Evolutionary conservation across 257 asterid genomes (phyloP), one percentile per base, ranked within the genome.

Genomic region (Scutellaria galericulata): DNA sequence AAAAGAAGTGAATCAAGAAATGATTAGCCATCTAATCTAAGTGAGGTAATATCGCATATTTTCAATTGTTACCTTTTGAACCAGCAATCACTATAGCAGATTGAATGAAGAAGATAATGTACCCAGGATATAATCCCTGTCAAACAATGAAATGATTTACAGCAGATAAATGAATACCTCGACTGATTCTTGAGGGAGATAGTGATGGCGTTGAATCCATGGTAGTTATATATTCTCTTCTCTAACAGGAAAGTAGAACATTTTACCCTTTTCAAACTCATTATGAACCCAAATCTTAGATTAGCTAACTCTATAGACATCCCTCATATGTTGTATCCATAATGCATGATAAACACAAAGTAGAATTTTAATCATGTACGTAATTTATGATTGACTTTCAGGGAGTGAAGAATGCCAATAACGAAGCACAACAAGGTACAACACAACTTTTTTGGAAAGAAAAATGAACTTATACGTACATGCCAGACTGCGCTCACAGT

Each of bases 401-500:
- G 22, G 2, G 18, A 68, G 22, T 50, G 18, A 59, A 53, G 2
- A 22, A 6, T 66, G 68, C 61, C 59, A 45, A 31, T 3, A 31
- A 31, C 37, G 52, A 39, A 37, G 22, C 64, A 56, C 13, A 50
- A 50, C 12, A 57, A 39, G 48, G 47, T 24, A 24, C 27, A 24
- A 24, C 27, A 55, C 47, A 14, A 11, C 40, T 54, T 24, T 58
- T 24, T n/a, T 14, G 60, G 18, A 52, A 39, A 72, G 47, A 75
- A 66, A 58, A 39, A 20, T 22, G 68, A 47, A 40, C 46, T 41
- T 50, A 67, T 68, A 85, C 96, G 86, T 89, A 93, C 98, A 81
- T 93, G 97, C 97, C 96, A 90, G 57, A 93, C 95, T 40, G 97
- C 98, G 76, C 98, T 93, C 78, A 90, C 92, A 20, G 96, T 86